Base-by-base conservation (phyloP, 1,284 basidiomycete genomes). In the Earliella scabrosa region DNA sequence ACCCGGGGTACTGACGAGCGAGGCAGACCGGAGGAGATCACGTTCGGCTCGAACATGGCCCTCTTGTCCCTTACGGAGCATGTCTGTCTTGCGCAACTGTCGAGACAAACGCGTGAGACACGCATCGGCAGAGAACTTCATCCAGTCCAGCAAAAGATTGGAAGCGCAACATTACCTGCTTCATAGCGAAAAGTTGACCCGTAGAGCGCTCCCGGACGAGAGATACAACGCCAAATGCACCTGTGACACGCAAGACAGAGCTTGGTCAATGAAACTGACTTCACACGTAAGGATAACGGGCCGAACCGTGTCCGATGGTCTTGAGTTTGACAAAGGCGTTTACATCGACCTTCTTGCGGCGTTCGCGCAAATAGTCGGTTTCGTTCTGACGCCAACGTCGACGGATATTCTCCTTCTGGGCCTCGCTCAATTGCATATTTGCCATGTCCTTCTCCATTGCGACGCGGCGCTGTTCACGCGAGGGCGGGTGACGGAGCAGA, bases 1-100 rank as follows among this genome's bases (percentile, higher is more conserved):
- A 58, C 82, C 82, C 56, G 86, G 82, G 51, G 87, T 83, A 67
- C 81, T 81, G 63, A 90, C 82, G 65, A 90, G 74, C 29, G 89
- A 86, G 36, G 88, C 93, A 34, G 89, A 87, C 74, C 90, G 92
- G 64, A 96, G 84, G 50, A 96, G 79, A 66, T 97, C 93, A 67
- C 94, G 84, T 71, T 97, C 93, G 32, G 95, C 94, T 32, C 93
- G 86, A 64, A 96, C 90, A 71, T 96, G 95, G 3, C 95, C 96
- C 77, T 98, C 96, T 75, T 98, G 97, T n/a, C 93, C 95, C 76
- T 97, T 97, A 45, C 93, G 88, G 64, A 98, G 82, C 95, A 98
- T 98, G 72, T 98, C 96, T 55, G 88, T 88, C 77, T 98, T 99
- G 52, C 95, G 86, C 67, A 97, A 80, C 92, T 95, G 69, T 53